phyloP scores from a whole-genome alignment of 306 rosid species.

The Acacia melanoxylon region DNA sequence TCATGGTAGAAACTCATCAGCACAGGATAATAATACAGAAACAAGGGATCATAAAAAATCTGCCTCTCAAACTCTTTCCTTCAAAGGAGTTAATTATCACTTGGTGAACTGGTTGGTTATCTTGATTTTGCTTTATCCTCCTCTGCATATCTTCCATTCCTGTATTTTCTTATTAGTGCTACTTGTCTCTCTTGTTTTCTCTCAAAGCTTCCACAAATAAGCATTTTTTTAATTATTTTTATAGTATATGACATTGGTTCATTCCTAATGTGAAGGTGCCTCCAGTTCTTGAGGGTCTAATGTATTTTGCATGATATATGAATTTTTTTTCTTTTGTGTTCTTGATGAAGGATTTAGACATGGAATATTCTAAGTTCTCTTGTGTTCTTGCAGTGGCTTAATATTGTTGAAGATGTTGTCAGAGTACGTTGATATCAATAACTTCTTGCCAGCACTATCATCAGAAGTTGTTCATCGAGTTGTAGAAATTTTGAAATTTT shows the following conservation, averaged over 20 bases:
- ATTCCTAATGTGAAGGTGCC: slow-evolving; percentile 21
- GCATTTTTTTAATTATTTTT: slow-evolving; percentile 3
- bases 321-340: not conserved
- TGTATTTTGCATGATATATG: slow-evolving; percentile 22
- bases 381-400: slow-evolving; percentile 72
- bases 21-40: slow-evolving; percentile 53
- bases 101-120: slow-evolving; percentile 98
- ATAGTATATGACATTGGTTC: not conserved
- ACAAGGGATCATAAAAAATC: slow-evolving; percentile 76
- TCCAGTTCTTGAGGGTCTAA: slow-evolving; percentile 3
- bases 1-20: slow-evolving; percentile 39
- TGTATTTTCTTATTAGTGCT: not conserved
- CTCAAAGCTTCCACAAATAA: slow-evolving; percentile 4
- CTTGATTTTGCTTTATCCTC: slow-evolving; percentile 22
- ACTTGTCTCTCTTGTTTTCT: not conserved
- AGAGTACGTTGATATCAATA: slow-evolving; percentile 90
- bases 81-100: slow-evolving; percentile 84
- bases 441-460: slow-evolving; percentile 74
- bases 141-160: slow-evolving; percentile 2
- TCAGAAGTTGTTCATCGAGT: slow-evolving; percentile 95
- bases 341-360: slow-evolving; percentile 23
- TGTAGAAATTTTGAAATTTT: slow-evolving; percentile 90
- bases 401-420: slow-evolving; percentile 96
- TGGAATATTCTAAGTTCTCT: slow-evolving; percentile 19
- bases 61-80: slow-evolving; percentile 66